Conservation (phyloP, 176 grass and related monocot genomes). For the Neostapfia colusana region DNA sequence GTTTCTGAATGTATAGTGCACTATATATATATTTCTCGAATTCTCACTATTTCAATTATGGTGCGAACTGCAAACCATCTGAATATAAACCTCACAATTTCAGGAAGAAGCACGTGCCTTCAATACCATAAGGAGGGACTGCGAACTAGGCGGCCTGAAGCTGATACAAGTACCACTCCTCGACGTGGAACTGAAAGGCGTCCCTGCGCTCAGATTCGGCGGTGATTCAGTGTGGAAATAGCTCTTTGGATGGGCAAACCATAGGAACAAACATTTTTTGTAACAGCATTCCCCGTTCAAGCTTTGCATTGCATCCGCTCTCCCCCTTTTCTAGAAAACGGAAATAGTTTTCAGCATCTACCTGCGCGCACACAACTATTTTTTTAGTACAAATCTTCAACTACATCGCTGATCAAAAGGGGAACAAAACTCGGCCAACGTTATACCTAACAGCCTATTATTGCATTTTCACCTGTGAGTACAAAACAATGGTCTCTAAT, state of each 20-base stretch:
- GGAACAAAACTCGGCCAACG: too few species aligned
- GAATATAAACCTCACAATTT: slow-evolving; percentile 15
- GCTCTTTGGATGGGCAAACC: not conserved
- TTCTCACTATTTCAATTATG: not conserved
- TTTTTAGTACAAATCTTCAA: too few species aligned
- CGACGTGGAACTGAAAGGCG: slow-evolving; percentile 55
- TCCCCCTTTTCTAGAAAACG: too few species aligned
- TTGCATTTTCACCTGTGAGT: too few species aligned
- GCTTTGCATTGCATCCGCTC: not conserved
- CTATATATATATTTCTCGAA: not conserved
- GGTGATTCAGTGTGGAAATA: slow-evolving; percentile 60
- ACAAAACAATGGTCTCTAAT: too few species aligned
- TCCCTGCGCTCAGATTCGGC: slow-evolving; percentile 55
- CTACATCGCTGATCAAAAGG: too few species aligned
- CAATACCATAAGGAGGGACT: slow-evolving; percentile 46
- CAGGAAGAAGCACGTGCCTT: slow-evolving; percentile 62
- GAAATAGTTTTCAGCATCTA: too few species aligned
- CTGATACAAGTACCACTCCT: slow-evolving; percentile 49
- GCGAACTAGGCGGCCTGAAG: slow-evolving; percentile 45
- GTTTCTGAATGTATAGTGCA: not conserved
- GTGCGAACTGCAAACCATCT: slow-evolving; percentile 2
- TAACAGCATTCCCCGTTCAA: not conserved
- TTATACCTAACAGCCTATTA: too few species aligned
- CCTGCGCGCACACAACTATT: too few species aligned
- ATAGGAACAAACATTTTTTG: not conserved